Evolutionary conservation across 257 asterid species (phyloP).

Genomic region (Cinchona pubescens): DNA sequence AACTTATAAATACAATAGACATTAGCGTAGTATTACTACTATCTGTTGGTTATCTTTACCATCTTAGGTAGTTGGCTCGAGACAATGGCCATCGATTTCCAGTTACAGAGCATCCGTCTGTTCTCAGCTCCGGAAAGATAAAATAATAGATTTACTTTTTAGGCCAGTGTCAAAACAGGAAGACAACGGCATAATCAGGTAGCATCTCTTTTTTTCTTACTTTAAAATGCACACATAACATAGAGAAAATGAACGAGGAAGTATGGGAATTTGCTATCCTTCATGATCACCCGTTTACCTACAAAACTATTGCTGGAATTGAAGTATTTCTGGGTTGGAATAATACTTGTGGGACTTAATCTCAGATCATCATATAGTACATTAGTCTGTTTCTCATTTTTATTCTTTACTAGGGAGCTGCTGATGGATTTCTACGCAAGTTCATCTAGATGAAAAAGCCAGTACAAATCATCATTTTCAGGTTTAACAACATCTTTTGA

Average conservation of each 20-base stretch:
- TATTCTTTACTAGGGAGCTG: slow-evolving; percentile 38
- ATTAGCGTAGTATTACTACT: neutral
- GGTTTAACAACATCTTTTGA: no score
- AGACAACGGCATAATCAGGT: slow-evolving; percentile 50
- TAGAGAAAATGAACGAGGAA: no score
- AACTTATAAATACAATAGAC: neutral
- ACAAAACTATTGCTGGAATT: neutral
- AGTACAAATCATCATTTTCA: slow-evolving; percentile 46
- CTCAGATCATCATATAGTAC: neutral
- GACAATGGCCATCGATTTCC: slow-evolving; percentile 55
- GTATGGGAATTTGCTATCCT: no score
- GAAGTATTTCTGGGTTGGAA: neutral
- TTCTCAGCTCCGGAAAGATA: slow-evolving; percentile 34
- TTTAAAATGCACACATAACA: no score
- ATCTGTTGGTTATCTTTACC: neutral
- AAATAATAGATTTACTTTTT: slow-evolving; percentile 42
- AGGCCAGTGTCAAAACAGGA: slow-evolving; percentile 35
- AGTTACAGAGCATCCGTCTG: slow-evolving; percentile 40
- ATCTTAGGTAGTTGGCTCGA: slow-evolving; percentile 51
- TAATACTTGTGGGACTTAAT: no score
- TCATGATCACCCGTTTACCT: no score
- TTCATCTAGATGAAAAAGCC: slow-evolving; percentile 42
- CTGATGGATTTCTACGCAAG: slow-evolving; percentile 42
- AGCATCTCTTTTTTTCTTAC: neutral
- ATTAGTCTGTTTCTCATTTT: neutral